Base-by-base conservation (phyloP, 2,329 filamentous ascomycete species). In the Arthrobotrys sinensis region DNA sequence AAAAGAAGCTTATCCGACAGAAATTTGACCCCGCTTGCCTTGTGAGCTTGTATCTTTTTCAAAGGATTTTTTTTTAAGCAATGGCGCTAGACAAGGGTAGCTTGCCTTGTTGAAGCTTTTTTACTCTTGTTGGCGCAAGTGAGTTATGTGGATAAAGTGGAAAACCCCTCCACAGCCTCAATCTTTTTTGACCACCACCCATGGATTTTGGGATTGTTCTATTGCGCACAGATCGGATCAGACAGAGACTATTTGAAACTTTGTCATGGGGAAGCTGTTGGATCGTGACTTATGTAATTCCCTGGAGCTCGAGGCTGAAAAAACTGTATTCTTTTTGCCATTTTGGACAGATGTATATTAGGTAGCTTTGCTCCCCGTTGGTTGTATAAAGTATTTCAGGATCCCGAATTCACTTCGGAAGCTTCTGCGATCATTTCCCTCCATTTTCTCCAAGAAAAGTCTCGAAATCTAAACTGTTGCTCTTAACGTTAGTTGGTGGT, bases 261-360 rank as follows among this genome's bases (percentile, higher is more conserved):
- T 28, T 28, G 24, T 28, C 28, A 19, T 69, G 34, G 45, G n/a
- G 43, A 53, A 60, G 32, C 57, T 46, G 28, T 62, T 60, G 43
- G 36, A 52, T 48, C 46, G 52, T 48, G 55, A 40, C n/a, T 19
- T n/a, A 28, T 28, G 24, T 28, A 8, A 11, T 21, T n/a, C 43
- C 5, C 46, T 11, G 16, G 28, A 34, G 46, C 45, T 46, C 6
- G 34, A n/a, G 43, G 60, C 60, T 66, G 72, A 57, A 36, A 16
- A 46, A 50, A 21, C 14, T 38, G 24, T 28, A 2, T 19, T 36
- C 16, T 64, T 71, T 71, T 70, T 77, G 66, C 73, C 73, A 60
- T 70, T 77, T 77, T 77, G 73, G 72, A 62, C 73, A 55, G 40
- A 53, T 76, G 28, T 70, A 70, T 76, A 76, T 50, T 46, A 32